Conservation (phyloP, 75 land plant species). For the Selaginella moellendorffii region DNA sequence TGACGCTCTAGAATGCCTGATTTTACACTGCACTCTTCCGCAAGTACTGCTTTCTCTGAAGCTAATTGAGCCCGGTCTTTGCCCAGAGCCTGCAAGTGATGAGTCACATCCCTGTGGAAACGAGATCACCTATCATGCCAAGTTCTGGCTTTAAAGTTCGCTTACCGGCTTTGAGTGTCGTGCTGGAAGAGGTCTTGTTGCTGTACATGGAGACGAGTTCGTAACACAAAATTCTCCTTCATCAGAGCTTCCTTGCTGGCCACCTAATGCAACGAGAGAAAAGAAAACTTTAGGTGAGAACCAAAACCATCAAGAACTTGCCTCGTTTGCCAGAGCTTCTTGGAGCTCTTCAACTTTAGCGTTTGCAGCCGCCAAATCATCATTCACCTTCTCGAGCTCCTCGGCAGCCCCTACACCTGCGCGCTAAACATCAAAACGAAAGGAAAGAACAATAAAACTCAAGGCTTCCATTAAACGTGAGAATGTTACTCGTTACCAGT, state of each 20-base stretch:
- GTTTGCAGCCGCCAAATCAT: neutral
- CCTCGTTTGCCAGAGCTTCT: neutral
- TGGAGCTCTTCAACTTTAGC: neutral
- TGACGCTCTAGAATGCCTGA: neutral
- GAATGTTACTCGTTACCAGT: neutral
- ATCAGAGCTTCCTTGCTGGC: neutral
- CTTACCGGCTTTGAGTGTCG: constrained; percentile 2
- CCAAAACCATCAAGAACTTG: neutral
- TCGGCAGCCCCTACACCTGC: constrained; percentile 5
- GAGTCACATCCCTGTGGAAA: neutral
- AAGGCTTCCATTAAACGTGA: neutral
- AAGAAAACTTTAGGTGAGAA: neutral
- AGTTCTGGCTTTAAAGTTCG: neutral
- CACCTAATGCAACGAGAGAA: neutral
- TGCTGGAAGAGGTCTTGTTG: constrained; percentile 1
- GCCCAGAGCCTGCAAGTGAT: neutral
- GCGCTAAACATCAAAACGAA: neutral
- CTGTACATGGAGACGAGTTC: neutral
- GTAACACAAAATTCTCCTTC: neutral
- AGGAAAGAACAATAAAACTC: neutral
- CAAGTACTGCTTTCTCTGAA: neutral
- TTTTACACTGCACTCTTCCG: neutral
- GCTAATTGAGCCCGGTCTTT: neutral
- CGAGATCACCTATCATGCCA: neutral
- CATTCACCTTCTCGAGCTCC: constrained; percentile 4